phyloP scores from a whole-genome alignment of 1,284 basidiomycete species.

The Waitea zeae region DNA sequence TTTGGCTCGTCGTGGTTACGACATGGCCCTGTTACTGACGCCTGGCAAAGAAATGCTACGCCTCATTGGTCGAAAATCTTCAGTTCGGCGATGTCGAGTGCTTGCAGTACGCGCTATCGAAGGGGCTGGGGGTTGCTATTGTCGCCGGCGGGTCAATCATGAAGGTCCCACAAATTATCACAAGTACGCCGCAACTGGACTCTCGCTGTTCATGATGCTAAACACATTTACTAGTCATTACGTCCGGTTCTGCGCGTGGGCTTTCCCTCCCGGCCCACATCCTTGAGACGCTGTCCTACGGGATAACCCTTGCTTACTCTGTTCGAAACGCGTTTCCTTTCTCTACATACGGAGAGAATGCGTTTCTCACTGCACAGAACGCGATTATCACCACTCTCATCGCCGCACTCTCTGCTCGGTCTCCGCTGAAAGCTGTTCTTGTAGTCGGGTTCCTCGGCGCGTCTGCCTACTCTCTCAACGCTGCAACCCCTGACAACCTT shows the following conservation, averaged over 20 bases:
- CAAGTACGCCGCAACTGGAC: slow-evolving; percentile 32
- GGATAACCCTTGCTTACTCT: slow-evolving; percentile 78
- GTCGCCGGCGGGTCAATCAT: slow-evolving; percentile 88
- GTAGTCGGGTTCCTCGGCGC: slow-evolving; percentile 20
- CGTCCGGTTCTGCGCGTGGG: slow-evolving; percentile 62
- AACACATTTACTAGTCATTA: slow-evolving; percentile 23
- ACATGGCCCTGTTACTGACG: slow-evolving; percentile 1
- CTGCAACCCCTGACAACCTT: slow-evolving; percentile 31
- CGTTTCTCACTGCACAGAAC: slow-evolving; percentile 79
- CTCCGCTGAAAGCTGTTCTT: slow-evolving; percentile 22
- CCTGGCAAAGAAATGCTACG: slow-evolving; percentile 67
- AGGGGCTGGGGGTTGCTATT: slow-evolving; percentile 84
- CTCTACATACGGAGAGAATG: slow-evolving; percentile 89
- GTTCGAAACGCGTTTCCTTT: slow-evolving; percentile 76
- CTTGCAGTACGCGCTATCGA: slow-evolving; percentile 83
- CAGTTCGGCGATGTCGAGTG: slow-evolving; percentile 78
- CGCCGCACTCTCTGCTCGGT: slow-evolving; percentile 33
- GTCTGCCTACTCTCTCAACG: no score
- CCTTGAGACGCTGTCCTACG: slow-evolving; percentile 76
- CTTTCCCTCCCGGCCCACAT: slow-evolving; percentile 69
- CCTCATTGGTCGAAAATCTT: slow-evolving; percentile 77
- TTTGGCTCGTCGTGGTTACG: slow-evolving; percentile 7
- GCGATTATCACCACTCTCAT: slow-evolving; percentile 72
- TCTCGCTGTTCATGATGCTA: slow-evolving; percentile 3
- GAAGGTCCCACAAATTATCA: slow-evolving; percentile 81